phyloP scores from a whole-genome alignment of 2,329 filamentous ascomycete species.

The Raffaelea ambrosiae region DNA sequence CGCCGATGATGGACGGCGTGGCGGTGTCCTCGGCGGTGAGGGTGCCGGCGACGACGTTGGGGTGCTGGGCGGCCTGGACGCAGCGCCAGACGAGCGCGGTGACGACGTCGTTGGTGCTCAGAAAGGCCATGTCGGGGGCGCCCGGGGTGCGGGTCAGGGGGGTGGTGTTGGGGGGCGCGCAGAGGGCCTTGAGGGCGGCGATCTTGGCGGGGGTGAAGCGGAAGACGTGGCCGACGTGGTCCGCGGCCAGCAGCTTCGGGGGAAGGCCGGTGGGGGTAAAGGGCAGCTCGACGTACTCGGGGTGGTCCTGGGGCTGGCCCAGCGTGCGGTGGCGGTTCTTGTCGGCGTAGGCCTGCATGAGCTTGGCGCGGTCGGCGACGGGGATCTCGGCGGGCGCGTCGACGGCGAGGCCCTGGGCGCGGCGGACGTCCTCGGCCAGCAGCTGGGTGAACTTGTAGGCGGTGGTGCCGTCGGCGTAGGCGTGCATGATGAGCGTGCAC shows the following conservation, averaged over 20 bases:
- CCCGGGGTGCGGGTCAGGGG: background rate
- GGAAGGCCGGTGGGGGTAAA: conserved; percentile 1
- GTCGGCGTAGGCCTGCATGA: background rate
- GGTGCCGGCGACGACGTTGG: background rate
- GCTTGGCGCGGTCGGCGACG: background rate
- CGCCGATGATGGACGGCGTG: background rate
- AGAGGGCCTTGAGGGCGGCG: background rate
- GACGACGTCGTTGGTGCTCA: conserved; percentile 1
- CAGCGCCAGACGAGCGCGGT: conserved; percentile 1
- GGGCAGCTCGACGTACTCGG: conserved; percentile 1
- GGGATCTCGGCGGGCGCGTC: background rate
- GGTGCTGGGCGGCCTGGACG: conserved; percentile 1
- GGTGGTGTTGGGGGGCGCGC: background rate
- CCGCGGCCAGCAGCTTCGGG: background rate
- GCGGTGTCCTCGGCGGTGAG: background rate
- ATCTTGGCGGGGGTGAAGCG: conserved; percentile 2
- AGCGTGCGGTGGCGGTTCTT: background rate
- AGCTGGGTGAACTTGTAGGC: conserved; percentile 5
- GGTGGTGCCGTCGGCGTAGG: conserved; percentile 3
- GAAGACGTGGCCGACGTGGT: conserved; percentile 2
- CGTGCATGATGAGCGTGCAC: background rate
- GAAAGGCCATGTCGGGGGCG: background rate
- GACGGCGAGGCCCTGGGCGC: background rate
- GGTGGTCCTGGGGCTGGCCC: background rate
- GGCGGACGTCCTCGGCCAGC: background rate